Evolutionary conservation across 2,329 filamentous ascomycete genomes (phyloP).

Genomic region (Cytospora piceae): DNA sequence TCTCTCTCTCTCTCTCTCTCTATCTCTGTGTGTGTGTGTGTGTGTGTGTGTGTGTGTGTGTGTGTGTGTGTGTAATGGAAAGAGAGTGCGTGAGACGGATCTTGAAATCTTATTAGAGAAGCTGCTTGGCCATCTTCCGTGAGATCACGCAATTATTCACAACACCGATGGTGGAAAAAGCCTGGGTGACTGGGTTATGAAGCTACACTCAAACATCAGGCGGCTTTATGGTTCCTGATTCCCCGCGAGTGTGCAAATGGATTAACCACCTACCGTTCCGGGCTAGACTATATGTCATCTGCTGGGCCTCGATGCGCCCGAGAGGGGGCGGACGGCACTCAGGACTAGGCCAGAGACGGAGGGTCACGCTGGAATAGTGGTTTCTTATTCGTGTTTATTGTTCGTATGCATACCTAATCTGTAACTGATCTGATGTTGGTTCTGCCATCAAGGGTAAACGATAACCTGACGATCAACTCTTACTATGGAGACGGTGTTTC

Average conservation of each 20-base stretch:
- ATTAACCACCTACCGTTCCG: slow-evolving; percentile 24
- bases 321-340: slow-evolving; percentile 17
- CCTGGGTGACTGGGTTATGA: neutral
- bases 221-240: neutral
- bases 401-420: neutral
- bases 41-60: neutral
- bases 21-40: neutral
- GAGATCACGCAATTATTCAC: slow-evolving; percentile 18
- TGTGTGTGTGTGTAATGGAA: neutral
- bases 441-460: neutral
- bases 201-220: neutral
- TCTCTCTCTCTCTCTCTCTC: no score
- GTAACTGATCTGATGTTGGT: neutral
- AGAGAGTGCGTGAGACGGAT: neutral
- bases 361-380: slow-evolving; percentile 18
- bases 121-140: neutral
- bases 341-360: slow-evolving; percentile 26
- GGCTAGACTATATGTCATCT: slow-evolving; percentile 19
- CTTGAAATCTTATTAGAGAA: neutral
- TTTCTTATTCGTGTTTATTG: neutral
- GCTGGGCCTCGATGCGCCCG: slow-evolving; percentile 11
- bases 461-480: neutral
- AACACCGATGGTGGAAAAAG: neutral
- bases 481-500: neutral
- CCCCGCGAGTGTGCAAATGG: slow-evolving; percentile 7